phyloP scores from a whole-genome alignment of 2,329 filamentous ascomycete genomes.

The Ambrosiella xylebori region DNA sequence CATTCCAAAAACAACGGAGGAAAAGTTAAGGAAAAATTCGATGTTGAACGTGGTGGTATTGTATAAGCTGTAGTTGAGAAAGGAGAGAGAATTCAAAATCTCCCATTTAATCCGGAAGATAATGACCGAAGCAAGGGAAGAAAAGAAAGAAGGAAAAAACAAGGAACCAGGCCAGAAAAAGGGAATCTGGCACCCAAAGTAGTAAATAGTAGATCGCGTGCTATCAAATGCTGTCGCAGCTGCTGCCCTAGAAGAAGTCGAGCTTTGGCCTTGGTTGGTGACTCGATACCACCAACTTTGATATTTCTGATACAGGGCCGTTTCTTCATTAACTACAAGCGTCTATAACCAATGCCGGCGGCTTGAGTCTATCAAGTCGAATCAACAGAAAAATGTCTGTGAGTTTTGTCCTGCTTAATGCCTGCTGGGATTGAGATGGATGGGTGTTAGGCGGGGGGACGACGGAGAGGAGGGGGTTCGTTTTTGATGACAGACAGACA shows the following conservation, averaged over 20 bases:
- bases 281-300: not conserved
- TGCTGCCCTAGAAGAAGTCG: too few species aligned
- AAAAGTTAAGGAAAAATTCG: not conserved
- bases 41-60: not conserved
- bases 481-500: too few species aligned
- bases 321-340: not conserved
- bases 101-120: not conserved
- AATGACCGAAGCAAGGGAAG: not conserved
- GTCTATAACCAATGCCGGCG: not conserved
- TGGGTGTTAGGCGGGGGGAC: not conserved
- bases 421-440: not conserved
- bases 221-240: too few species aligned
- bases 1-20: not conserved
- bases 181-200: not conserved
- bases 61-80: not conserved
- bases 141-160: constrained; percentile 5
- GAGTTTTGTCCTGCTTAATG: not conserved
- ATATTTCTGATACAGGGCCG: not conserved
- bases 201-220: not conserved
- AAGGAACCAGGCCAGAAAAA: not conserved
- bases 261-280: too few species aligned
- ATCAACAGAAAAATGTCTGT: not conserved
- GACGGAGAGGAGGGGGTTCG: not conserved
- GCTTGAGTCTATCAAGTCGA: not conserved
- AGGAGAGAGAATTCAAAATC: not conserved